Evolutionary conservation across 345 rosid genomes (phyloP).

Genomic region (Trapa bicornis): DNA sequence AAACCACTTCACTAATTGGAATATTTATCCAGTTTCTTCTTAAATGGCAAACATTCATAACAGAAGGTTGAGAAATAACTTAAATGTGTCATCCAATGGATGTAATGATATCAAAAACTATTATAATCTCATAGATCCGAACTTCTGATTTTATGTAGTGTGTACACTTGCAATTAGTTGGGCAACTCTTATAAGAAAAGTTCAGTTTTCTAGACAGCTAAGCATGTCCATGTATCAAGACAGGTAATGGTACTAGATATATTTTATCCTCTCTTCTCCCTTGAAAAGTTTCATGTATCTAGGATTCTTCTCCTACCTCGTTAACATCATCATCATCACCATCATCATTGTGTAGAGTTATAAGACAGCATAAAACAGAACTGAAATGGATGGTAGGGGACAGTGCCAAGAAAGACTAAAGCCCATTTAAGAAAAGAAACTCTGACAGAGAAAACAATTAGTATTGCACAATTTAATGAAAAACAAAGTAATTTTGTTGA

Average conservation of each 20-base stretch:
- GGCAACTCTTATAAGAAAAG: not conserved
- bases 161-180: not conserved
- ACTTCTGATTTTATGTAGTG: not conserved
- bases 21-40: not conserved
- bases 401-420: too few relatives aligned
- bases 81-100: not conserved
- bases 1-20: not conserved
- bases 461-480: too few relatives aligned
- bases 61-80: not conserved
- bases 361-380: too few relatives aligned
- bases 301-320: too few relatives aligned
- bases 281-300: not conserved
- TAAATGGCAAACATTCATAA: not conserved
- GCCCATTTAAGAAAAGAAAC: too few relatives aligned
- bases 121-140: not conserved
- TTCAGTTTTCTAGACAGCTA: not conserved
- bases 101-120: not conserved
- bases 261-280: not conserved
- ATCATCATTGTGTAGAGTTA: too few relatives aligned
- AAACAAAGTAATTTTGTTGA: too few relatives aligned
- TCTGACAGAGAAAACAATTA: too few relatives aligned
- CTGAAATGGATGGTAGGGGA: too few relatives aligned
- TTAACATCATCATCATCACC: too few relatives aligned
- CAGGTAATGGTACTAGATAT: not conserved
- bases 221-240: not conserved